These are phyloP conservation scores for Eucalyptus cloeziana DNA, from an alignment of 345 rosid genomes.

Conservation along the genomic window DNA sequence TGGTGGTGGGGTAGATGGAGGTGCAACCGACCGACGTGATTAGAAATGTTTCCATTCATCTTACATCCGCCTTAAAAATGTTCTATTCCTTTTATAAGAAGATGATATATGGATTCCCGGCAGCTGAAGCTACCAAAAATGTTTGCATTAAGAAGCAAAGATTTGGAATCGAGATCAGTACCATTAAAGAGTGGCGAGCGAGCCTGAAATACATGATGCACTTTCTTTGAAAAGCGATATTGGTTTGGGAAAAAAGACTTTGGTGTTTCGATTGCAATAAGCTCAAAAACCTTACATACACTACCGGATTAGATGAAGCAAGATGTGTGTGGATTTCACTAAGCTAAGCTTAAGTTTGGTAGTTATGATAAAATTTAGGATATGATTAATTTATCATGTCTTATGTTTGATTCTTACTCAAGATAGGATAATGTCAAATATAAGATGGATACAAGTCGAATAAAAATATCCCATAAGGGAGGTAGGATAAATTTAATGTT, in stretches of 20 bases:
- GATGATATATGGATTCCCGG: not conserved
- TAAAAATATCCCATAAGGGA: no score
- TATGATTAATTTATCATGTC: no score
- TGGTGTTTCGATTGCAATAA: not conserved
- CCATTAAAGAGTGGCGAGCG: not conserved
- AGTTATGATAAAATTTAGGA: not conserved
- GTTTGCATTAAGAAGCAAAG: not conserved
- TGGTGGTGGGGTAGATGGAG: not conserved
- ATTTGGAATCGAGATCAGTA: not conserved
- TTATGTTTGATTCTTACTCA: not conserved
- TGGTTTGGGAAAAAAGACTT: not conserved
- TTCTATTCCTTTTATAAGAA: not conserved
- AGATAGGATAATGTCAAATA: no score
- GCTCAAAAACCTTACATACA: not conserved
- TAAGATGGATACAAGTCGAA: no score
- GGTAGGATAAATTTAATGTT: no score
- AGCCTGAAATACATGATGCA: not conserved
- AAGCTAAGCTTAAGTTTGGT: no score
- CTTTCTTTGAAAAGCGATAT: not conserved
- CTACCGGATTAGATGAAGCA: not conserved
- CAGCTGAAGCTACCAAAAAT: no score
- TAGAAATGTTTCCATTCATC: not conserved
- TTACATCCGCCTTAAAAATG: not conserved
- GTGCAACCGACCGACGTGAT: not conserved
- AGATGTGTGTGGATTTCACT: not conserved